These are phyloP conservation scores for Cochliopodium minus DNA, from an alignment of 208 protist species.

Conservation along the genomic window DNA sequence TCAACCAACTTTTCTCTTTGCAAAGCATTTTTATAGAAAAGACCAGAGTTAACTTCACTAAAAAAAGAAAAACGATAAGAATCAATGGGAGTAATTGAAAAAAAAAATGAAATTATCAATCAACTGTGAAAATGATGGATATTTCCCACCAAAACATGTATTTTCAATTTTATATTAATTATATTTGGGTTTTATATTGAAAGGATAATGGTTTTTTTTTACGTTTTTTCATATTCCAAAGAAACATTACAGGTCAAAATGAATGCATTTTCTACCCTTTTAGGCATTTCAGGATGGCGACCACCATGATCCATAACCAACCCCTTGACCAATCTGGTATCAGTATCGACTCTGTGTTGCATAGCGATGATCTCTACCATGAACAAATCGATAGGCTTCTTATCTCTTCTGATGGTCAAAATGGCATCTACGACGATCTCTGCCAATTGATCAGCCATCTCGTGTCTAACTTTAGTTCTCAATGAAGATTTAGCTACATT, in stretches of 20 bases:
- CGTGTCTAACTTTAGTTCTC: conserved; percentile 68
- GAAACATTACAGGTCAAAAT: conserved; percentile 98
- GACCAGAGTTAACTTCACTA: conserved; percentile 90
- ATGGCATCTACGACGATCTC: conserved; percentile 88
- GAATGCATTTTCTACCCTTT: conserved; percentile 81
- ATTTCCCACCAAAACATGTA: not conserved
- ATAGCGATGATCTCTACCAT: conserved; percentile 99
- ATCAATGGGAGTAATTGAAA: not conserved
- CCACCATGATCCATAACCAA: conserved; percentile 98
- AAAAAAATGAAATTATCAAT: conserved; percentile 16
- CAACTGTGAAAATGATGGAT: not conserved
- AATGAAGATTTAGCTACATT: conserved; percentile 82
- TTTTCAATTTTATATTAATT: too few relatives aligned
- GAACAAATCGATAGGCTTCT: conserved; percentile 82
- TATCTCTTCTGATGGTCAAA: conserved; percentile 49
- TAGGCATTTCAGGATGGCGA: conserved; percentile 95
- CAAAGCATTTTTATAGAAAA: conserved; percentile 88
- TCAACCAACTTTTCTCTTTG: conserved; percentile 88
- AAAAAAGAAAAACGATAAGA: conserved; percentile 1
- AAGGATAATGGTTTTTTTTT: too few relatives aligned
- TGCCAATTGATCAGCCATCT: conserved; percentile 55
- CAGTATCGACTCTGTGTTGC: conserved; percentile 79
- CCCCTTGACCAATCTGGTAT: conserved; percentile 89
- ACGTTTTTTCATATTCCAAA: conserved; percentile 98
- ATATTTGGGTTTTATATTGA: too few relatives aligned